phyloP scores from a whole-genome alignment of 306 rosid species.

The Fragaria ananassa region DNA sequence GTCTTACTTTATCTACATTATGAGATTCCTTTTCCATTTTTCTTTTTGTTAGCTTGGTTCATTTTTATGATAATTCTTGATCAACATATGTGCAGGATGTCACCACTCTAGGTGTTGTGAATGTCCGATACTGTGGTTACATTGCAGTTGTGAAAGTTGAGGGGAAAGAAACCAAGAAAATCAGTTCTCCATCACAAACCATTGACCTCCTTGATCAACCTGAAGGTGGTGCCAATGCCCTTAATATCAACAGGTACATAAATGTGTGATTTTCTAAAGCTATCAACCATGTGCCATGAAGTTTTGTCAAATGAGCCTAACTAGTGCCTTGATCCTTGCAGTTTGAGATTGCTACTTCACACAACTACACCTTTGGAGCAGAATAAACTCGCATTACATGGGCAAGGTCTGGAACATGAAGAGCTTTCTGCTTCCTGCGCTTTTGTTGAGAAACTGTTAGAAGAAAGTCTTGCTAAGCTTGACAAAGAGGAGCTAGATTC shows the following conservation, averaged over 20 bases:
- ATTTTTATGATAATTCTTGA: conserved; percentile 24
- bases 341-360: conserved; percentile 88
- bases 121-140: conserved; percentile 82
- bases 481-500: conserved; percentile 58
- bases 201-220: conserved; percentile 73
- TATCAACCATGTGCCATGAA: neutral
- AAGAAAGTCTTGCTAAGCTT: conserved; percentile 70
- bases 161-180: conserved; percentile 43
- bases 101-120: conserved; percentile 73
- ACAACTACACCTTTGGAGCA: conserved; percentile 53
- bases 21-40: conserved; percentile 1
- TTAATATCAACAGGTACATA: conserved; percentile 79
- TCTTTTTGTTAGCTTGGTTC: neutral
- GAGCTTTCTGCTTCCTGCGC: conserved; percentile 50
- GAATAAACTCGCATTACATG: conserved; percentile 39
- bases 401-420: conserved; percentile 50
- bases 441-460: conserved; percentile 66
- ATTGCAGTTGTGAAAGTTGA: conserved; percentile 71
- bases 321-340: conserved; percentile 36
- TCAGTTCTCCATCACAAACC: conserved; percentile 44
- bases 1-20: conserved; percentile 2
- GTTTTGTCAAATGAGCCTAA: conserved; percentile 16
- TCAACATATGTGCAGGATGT: conserved; percentile 63
- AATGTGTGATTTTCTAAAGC: conserved; percentile 1
- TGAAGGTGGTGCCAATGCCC: conserved; percentile 95